These are phyloP conservation scores for Dispira parvispora DNA, from an alignment of 192 early-diverging fungal genomes.

Conservation along the genomic window DNA sequence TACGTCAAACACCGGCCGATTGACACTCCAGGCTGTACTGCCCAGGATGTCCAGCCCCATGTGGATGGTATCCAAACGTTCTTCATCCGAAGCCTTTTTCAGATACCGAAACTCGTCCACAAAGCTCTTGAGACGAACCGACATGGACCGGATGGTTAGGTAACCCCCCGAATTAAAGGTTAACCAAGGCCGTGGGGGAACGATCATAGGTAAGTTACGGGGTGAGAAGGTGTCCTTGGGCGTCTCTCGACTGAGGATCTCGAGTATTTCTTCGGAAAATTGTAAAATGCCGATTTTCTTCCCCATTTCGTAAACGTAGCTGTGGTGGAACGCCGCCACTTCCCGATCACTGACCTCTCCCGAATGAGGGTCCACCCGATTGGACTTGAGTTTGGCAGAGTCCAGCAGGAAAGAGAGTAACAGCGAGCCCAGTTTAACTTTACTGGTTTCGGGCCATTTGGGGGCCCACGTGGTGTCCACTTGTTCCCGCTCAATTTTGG, in stretches of 20 bases:
- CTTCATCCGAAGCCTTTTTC: conserved; percentile 54
- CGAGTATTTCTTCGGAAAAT: conserved; percentile 44
- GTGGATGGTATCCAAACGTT: conserved; percentile 46
- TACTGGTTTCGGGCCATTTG: conserved; percentile 40
- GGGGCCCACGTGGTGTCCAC: conserved; percentile 40
- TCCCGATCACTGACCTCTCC: conserved; percentile 31
- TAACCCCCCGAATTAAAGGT: conserved; percentile 75
- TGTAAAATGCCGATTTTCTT: conserved; percentile 59
- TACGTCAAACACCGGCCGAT: conserved; percentile 61
- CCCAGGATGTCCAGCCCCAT: conserved; percentile 79
- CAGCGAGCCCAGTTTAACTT: conserved; percentile 39
- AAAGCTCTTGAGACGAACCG: conserved; percentile 59
- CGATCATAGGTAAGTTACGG: conserved; percentile 81
- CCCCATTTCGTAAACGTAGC: conserved; percentile 35
- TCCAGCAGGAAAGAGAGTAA: conserved; percentile 48
- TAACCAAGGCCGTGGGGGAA: conserved; percentile 83
- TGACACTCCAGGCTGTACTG: conserved; percentile 72
- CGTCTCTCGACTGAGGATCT: conserved; percentile 43
- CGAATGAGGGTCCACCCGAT: conserved; percentile 37
- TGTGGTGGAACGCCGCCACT: conserved; percentile 69
- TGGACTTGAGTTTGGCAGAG: conserved; percentile 45
- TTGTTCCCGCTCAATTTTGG: conserved; percentile 35
- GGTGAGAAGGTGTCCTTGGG: conserved; percentile 44
- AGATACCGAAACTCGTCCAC: conserved; percentile 65
- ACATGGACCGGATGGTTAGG: conserved; percentile 42